phyloP scores from a whole-genome alignment of 2,329 filamentous ascomycete species.

The Trichophyton benhamiae region DNA sequence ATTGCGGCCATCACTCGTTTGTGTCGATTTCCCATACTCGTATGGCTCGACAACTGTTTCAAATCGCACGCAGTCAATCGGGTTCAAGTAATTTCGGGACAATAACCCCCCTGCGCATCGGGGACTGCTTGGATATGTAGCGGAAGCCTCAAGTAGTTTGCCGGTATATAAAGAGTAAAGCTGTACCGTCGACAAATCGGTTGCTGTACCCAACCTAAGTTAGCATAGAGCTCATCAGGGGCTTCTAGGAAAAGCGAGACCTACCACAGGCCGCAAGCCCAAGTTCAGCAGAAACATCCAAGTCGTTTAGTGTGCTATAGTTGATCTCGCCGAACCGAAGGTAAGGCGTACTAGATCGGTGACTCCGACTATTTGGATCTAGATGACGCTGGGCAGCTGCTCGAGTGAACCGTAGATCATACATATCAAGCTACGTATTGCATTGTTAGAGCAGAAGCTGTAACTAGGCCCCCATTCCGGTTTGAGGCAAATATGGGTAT shows the following conservation, averaged over 20 bases:
- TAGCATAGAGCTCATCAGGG: neutral
- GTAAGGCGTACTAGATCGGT: constrained; percentile 26
- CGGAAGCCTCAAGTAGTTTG: constrained; percentile 16
- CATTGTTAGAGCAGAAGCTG: neutral
- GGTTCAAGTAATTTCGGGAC: constrained; percentile 13
- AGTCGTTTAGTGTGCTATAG: constrained; percentile 19
- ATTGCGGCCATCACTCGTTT: constrained; percentile 13
- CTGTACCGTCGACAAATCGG: constrained; percentile 24
- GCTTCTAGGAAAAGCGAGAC: constrained; percentile 5
- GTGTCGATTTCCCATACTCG: neutral
- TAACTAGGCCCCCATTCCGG: too few relatives aligned
- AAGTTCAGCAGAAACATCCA: constrained; percentile 28
- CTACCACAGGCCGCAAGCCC: constrained; percentile 29
- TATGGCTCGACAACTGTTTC: constrained; percentile 15
- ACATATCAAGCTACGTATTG: constrained; percentile 28
- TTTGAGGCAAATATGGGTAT: neutral
- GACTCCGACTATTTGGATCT: constrained; percentile 18
- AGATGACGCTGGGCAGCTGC: constrained; percentile 20
- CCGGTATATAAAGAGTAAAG: constrained; percentile 30
- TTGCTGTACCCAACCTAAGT: constrained; percentile 16
- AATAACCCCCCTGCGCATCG: neutral
- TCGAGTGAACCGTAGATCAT: constrained; percentile 29
- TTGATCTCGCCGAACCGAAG: constrained; percentile 25
- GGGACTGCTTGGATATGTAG: neutral
- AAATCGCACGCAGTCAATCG: constrained; percentile 25